Evolutionary conservation across 495 filamentous ascomycete species (phyloP), one percentile per base, ranked within the genome.

Genomic region (Annulohypoxylon bovei): DNA sequence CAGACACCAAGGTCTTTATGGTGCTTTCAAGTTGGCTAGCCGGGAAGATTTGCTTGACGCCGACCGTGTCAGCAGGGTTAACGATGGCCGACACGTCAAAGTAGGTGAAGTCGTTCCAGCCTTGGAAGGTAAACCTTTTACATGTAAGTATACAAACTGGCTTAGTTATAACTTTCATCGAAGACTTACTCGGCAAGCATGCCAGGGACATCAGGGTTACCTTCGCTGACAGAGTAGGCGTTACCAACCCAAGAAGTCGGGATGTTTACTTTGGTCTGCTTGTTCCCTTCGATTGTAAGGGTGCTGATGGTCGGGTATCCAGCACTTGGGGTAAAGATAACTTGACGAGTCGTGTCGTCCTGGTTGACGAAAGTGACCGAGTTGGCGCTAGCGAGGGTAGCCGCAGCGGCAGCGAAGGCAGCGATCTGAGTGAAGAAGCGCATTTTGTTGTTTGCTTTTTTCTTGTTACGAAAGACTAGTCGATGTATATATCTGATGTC

Each of bases 51-150:
- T 78, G 57, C 77, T 85, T 83, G 65, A 87, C 79, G 52, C 76
- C 76, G 30, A 78, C 27, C 32, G 73, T 65, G 74, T 86, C 85
- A 53, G 69, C 40, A 30, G 82, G 76, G 76, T 86, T 81, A 70
- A 84, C 84, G 58, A 87, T 86, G 72, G 84, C 84, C 4, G 84
- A 86, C 57, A 87, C 83, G 47, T 87, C 85, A 65, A 81, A 87
- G 77, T 76, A 87, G 42, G 77, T 83, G 7, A 76, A 46, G 57
- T 69, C 82, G 20, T 64, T 69, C 68, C 72, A 85, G 40, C 77
- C 78, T 44, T 84, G 73, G 77, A 82, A 86, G 68, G 78, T 65
- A 25, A 86, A 75, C 58, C 57, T 58, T 46, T 27, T 30, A 49
- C n/a, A 30, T 50, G 37, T 68, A 12, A 68, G 65, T 32, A 62